phyloP scores from a whole-genome alignment of 2,329 filamentous ascomycete species.

The Penicillium sp. region DNA sequence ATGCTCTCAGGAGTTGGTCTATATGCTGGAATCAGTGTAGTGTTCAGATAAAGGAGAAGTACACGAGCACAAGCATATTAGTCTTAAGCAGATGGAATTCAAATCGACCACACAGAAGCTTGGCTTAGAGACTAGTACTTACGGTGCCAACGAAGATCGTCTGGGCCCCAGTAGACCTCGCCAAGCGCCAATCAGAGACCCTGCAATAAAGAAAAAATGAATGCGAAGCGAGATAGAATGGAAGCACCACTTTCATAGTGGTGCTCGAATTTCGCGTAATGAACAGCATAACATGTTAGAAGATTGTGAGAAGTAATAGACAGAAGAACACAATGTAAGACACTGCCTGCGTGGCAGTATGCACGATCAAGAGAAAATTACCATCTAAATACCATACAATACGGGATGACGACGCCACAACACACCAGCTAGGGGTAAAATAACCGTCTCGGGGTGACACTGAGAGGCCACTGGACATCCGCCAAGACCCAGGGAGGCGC shows the following conservation, averaged over 20 bases:
- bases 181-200: not conserved
- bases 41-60: not conserved
- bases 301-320: not conserved
- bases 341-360: too few relatives aligned
- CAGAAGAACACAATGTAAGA: not conserved
- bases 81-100: not conserved
- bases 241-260: not conserved
- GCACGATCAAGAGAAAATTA: not conserved
- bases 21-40: too few relatives aligned
- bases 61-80: conserved; percentile 11
- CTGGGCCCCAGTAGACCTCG: not conserved
- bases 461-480: conserved; percentile 3
- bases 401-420: conserved; percentile 11
- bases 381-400: conserved; percentile 3
- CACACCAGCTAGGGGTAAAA: conserved; percentile 20
- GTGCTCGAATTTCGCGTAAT: not conserved
- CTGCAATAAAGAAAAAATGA: not conserved
- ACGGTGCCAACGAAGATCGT: not conserved
- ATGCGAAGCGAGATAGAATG: not conserved
- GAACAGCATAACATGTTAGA: not conserved
- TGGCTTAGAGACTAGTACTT: conserved; percentile 1
- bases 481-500: conserved; percentile 16
- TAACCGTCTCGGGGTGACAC: conserved; percentile 27
- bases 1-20: too few relatives aligned
- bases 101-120: conserved; percentile 5